Conservation (phyloP, 352 stramenopile species). For the Phytophthora citricola region DNA sequence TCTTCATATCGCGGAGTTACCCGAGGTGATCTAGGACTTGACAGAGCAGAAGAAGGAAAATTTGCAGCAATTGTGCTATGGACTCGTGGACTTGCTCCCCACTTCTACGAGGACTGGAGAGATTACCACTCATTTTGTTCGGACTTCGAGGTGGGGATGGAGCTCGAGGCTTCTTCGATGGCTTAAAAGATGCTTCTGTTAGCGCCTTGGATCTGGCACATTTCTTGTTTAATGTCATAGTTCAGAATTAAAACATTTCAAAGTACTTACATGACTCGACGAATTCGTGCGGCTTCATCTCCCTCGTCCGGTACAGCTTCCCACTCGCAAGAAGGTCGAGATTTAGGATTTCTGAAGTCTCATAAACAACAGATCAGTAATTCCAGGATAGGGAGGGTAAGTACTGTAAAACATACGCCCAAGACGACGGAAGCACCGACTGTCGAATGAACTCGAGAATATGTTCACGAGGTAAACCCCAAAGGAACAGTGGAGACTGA, state of each 20-base stretch:
- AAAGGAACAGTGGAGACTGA: slow-evolving; percentile 55
- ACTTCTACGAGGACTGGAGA: slow-evolving; percentile 17
- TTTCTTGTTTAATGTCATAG: too few species aligned
- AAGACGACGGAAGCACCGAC: slow-evolving; percentile 71
- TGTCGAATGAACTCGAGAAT: slow-evolving; percentile 83
- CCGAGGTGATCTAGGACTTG: slow-evolving; percentile 22
- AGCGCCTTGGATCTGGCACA: slow-evolving; percentile 25
- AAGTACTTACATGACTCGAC: slow-evolving; percentile 12
- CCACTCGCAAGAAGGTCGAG: slow-evolving; percentile 50
- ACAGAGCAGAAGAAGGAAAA: not conserved
- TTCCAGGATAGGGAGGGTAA: too few species aligned
- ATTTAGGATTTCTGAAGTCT: slow-evolving; percentile 28
- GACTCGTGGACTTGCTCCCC: slow-evolving; percentile 17
- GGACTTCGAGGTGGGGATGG: slow-evolving; percentile 24
- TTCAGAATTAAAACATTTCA: too few species aligned
- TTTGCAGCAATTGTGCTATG: slow-evolving; percentile 2
- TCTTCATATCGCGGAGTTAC: slow-evolving; percentile 27
- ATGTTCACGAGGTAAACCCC: slow-evolving; percentile 72
- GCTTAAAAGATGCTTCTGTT: slow-evolving; percentile 12
- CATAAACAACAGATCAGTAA: not conserved
- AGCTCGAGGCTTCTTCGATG: slow-evolving; percentile 23
- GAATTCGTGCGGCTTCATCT: slow-evolving; percentile 29
- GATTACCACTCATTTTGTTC: slow-evolving; percentile 7
- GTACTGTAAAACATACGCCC: slow-evolving; percentile 47
- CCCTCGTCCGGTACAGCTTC: slow-evolving; percentile 37